Evolutionary conservation across 2,329 filamentous ascomycete species (phyloP).

Genomic region (Mycogone perniciosa): DNA sequence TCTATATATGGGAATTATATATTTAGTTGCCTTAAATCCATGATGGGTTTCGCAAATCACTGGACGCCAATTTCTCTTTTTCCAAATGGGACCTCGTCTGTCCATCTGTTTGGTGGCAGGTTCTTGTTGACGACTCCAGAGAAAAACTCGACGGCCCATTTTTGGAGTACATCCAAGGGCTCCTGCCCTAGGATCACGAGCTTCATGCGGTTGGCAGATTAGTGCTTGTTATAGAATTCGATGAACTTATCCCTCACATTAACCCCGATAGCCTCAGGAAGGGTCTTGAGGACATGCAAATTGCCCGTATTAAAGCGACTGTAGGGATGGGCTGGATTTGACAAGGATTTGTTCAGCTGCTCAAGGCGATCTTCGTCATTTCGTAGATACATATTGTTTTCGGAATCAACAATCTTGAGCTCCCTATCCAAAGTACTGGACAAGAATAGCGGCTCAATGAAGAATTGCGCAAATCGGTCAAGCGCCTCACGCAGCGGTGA

Average conservation of each 20-base stretch:
- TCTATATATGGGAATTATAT: slow-evolving; percentile 84
- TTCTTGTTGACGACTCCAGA: slow-evolving; percentile 76
- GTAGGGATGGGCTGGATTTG: slow-evolving; percentile 80
- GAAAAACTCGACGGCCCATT: slow-evolving; percentile 81
- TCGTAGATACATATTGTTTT: slow-evolving; percentile 97
- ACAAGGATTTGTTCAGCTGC: slow-evolving; percentile 82
- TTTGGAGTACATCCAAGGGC: slow-evolving; percentile 71
- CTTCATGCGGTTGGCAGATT: slow-evolving; percentile 93
- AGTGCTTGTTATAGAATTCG: slow-evolving; percentile 81
- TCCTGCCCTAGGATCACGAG: slow-evolving; percentile 80
- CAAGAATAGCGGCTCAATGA: slow-evolving; percentile 80
- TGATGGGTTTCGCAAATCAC: slow-evolving; percentile 84
- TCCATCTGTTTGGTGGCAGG: slow-evolving; percentile 55
- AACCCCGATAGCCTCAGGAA: slow-evolving; percentile 70
- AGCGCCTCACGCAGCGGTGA: slow-evolving; percentile 70
- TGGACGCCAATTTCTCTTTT: slow-evolving; percentile 54
- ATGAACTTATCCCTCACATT: slow-evolving; percentile 89
- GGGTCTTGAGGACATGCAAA: slow-evolving; percentile 75
- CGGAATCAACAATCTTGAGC: slow-evolving; percentile 82
- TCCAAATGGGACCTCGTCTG: slow-evolving; percentile 43
- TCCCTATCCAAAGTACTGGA: slow-evolving; percentile 81
- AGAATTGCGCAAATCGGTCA: slow-evolving; percentile 91
- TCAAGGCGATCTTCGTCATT: slow-evolving; percentile 85
- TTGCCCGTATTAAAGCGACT: slow-evolving; percentile 91
- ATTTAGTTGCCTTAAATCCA: slow-evolving; percentile 75